Evolutionary conservation across 2,329 filamentous ascomycete species (phyloP), one percentile per base, ranked within the genome.

Genomic region (Plenodomus tracheiphilus): DNA sequence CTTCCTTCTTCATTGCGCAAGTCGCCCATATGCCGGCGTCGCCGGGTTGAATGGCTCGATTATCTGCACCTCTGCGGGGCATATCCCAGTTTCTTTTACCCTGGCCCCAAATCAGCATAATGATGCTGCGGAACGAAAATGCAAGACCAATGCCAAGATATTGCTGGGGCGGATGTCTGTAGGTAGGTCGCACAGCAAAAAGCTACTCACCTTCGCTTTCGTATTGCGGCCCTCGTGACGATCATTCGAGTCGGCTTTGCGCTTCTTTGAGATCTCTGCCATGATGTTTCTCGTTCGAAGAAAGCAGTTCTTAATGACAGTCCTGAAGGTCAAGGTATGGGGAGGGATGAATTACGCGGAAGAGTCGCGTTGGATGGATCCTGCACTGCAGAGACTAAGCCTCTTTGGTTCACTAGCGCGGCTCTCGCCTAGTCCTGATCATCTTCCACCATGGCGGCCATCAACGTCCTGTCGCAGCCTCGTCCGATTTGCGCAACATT

Each of bases 21-120:
- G 88, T 91, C 21, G 86, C 85, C 87, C 88, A 93, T 49, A 93
- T 85, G 4, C 89, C 89, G 43, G 80, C 77, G 62, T 91, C 87
- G 4, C 88, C 87, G 4, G 86, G 77, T 59, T 88, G 82, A 40
- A 91, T 79, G 28, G 59, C 59, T 11, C 65, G 67, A 40, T 46
- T 53, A 41, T 72, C 64, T 28, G 62, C 58, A 21, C 57, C 64
- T 11, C 68, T 70, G 45, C 67, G 68, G 34, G 74, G 73, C 51
- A 70, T 68, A 17, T 66, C 69, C 76, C 76, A 77, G 59, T 74
- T 69, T 63, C 73, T 77, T 62, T 74, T 77, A 15, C 67, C 70
- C 74, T 77, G 42, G 18, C 10, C 6, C 38, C 30, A 45, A 34
- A 46, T 68, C 47, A 69, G 61, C 32, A 53, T 32, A 7, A 49